Evolutionary conservation across 2,329 filamentous ascomycete genomes (phyloP).

Genomic region (Myriangium duriaei): DNA sequence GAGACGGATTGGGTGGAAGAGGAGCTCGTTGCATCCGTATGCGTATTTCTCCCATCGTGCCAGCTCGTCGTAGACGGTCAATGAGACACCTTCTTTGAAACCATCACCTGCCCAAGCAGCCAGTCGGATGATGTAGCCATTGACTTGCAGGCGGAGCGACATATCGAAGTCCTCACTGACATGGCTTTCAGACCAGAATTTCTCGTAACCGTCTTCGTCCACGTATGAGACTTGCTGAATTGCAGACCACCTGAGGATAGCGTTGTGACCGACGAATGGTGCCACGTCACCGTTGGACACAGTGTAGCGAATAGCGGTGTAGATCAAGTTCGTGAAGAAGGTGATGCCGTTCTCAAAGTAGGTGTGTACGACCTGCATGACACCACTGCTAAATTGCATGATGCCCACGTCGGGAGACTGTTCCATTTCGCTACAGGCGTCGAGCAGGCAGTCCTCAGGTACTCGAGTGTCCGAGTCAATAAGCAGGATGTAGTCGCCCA

Average conservation of each 20-base stretch:
- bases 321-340: slow-evolving; percentile 69
- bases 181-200: slow-evolving; percentile 63
- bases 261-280: slow-evolving; percentile 68
- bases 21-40: slow-evolving; percentile 56
- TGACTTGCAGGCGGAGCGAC: slow-evolving; percentile 52
- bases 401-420: slow-evolving; percentile 59
- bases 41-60: slow-evolving; percentile 63
- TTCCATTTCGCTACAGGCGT: slow-evolving; percentile 61
- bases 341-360: slow-evolving; percentile 68
- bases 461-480: slow-evolving; percentile 60
- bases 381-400: slow-evolving; percentile 58
- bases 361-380: slow-evolving; percentile 62
- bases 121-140: slow-evolving; percentile 56
- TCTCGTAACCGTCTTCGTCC: slow-evolving; percentile 47
- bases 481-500: slow-evolving; percentile 53
- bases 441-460: slow-evolving; percentile 53
- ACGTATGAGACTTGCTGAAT: slow-evolving; percentile 46
- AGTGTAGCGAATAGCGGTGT: slow-evolving; percentile 58
- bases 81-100: slow-evolving; percentile 61
- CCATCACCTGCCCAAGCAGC: slow-evolving; percentile 55
- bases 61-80: slow-evolving; percentile 61
- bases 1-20: slow-evolving; percentile 54
- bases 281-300: slow-evolving; percentile 61
- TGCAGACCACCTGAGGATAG: slow-evolving; percentile 57
- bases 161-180: slow-evolving; percentile 67